phyloP scores from a whole-genome alignment of 257 asterid species.

The Cruciata laevipes region DNA sequence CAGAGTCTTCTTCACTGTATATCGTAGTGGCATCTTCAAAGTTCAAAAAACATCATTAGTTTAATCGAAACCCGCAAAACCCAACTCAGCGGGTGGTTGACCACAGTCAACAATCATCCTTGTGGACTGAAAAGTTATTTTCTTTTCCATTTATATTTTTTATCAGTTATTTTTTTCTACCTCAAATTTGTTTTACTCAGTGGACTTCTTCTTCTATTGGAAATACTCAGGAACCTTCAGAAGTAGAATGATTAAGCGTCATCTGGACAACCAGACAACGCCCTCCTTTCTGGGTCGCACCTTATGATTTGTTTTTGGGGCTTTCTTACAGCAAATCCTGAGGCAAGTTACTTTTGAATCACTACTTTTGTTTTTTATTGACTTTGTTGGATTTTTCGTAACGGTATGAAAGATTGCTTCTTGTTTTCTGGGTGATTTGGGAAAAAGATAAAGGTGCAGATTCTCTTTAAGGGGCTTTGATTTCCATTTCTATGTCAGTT shows the following conservation, averaged over 20 bases:
- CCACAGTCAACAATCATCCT: constrained; percentile 3
- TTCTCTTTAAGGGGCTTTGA: no score
- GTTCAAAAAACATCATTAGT: not conserved
- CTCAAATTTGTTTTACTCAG: not conserved
- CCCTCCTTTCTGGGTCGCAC: not conserved
- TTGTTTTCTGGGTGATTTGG: not conserved
- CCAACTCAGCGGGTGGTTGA: constrained; percentile 11
- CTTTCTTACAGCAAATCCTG: not conserved
- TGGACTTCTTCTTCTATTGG: not conserved
- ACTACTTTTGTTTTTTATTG: not conserved
- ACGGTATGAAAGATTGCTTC: not conserved
- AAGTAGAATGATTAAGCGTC: not conserved
- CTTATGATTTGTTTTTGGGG: constrained; percentile 3
- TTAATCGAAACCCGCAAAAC: not conserved
- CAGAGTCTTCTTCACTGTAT: not conserved
- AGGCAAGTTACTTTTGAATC: not conserved
- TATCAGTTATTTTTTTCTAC: not conserved
- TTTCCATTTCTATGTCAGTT: not conserved
- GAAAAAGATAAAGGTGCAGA: not conserved
- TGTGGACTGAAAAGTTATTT: not conserved
- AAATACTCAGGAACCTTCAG: not conserved
- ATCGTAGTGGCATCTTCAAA: not conserved
- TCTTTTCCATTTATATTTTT: not conserved
- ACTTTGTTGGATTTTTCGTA: not conserved
- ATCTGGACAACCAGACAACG: not conserved